Evolutionary conservation across 345 rosid species (phyloP), one percentile per base, ranked within the genome.

Genomic region (Iberis pinnata): DNA sequence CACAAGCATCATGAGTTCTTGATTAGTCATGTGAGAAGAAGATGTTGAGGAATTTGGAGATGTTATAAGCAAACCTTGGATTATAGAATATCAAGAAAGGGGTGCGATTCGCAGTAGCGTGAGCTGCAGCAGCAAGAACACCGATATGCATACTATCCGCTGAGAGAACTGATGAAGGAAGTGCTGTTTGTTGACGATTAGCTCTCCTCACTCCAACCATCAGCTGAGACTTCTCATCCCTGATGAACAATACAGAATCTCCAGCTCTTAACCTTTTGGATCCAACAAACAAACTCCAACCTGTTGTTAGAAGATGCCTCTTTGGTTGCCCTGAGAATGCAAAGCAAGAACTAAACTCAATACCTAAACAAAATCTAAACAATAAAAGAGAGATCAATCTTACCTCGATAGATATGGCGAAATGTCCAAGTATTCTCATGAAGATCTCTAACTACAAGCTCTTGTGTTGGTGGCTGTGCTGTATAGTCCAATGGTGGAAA

Each of bases 61-160:
- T 42, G 16, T 54, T 39, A 45, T 56, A 6, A 12, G 58, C 60
- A 49, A 22, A 93, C 99, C 99, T 88, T 15, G 99, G 99, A 65
- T 93, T 93, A 71, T 86, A 93, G 78, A 83, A 93, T 46, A 93
- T 88, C 31, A 87, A 80, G 70, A 93, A 93, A 22, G 90, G 80
- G 58, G 87, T 93, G 12, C 81, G 72, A 45, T 80, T 86, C 0
- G 94, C 76, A 24, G 95, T 86, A 27, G 99, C 99, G 43, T 93
- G 99, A 56, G 99, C 99, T 0, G 99, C 95, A 64, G 99, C 99
- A 60, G 99, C 97, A 69, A 93, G 99, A 49, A 93, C 95, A 53
- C 97, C 99, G 17, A 93, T 93, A 74, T 93, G 97, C 97, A 93
- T 93, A 71, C 95, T 93, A 51, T 88, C 99, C 18, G 97, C 93